phyloP scores from a whole-genome alignment of 2,329 filamentous ascomycete genomes.

The Fusarium domesticum region DNA sequence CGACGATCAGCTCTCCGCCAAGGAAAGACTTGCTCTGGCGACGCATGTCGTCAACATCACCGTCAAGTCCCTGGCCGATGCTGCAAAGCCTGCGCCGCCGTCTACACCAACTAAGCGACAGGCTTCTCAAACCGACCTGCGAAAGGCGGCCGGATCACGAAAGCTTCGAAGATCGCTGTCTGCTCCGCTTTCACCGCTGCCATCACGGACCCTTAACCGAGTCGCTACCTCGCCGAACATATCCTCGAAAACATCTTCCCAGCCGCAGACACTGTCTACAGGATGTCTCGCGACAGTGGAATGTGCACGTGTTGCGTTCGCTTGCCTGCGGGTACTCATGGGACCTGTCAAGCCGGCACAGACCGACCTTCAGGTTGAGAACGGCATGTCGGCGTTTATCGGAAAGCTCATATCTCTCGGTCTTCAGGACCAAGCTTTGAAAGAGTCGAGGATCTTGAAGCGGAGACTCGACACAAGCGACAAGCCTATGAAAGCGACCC shows the following conservation, averaged over 20 bases:
- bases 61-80: slow-evolving; percentile 66
- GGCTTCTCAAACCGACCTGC: slow-evolving; percentile 34
- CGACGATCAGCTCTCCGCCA: slow-evolving; percentile 32
- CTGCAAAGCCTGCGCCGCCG: slow-evolving; percentile 49
- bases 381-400: slow-evolving; percentile 67
- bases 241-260: slow-evolving; percentile 33
- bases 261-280: slow-evolving; percentile 34
- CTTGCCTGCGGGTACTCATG: slow-evolving; percentile 58
- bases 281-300: slow-evolving; percentile 60
- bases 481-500: slow-evolving; percentile 32
- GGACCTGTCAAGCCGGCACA: slow-evolving; percentile 51
- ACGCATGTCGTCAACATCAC: slow-evolving; percentile 70
- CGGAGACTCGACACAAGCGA: slow-evolving; percentile 51
- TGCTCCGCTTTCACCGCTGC: slow-evolving; percentile 58
- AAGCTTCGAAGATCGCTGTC: slow-evolving; percentile 54
- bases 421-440: slow-evolving; percentile 64
- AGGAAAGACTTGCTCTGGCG: slow-evolving; percentile 64
- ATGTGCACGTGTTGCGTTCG: slow-evolving; percentile 66
- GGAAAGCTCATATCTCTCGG: slow-evolving; percentile 63
- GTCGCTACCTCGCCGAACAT: slow-evolving; percentile 52
- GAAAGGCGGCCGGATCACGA: slow-evolving; percentile 38
- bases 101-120: slow-evolving; percentile 34
- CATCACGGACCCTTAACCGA: slow-evolving; percentile 59
- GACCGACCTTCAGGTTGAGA: slow-evolving; percentile 67
- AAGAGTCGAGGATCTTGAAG: slow-evolving; percentile 66